Conservation (phyloP, 2,329 filamentous ascomycete species). For the Fusarium subglutinans region DNA sequence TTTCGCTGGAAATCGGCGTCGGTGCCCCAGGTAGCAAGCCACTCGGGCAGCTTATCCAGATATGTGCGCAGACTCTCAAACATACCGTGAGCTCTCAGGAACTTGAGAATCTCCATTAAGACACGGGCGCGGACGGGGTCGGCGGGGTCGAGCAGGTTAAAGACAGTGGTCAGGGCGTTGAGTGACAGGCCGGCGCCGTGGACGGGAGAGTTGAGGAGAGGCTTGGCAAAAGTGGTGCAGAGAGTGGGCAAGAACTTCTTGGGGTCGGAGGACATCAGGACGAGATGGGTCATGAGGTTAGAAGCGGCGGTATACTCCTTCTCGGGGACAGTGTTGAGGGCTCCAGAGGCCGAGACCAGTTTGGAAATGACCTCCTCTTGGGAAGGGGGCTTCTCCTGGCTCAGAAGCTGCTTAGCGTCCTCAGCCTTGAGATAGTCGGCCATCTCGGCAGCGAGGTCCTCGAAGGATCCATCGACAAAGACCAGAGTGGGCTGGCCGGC, state of each 20-base stretch:
- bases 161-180: conserved; percentile 91
- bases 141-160: conserved; percentile 86
- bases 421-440: conserved; percentile 90
- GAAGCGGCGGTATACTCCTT: conserved; percentile 97
- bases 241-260: conserved; percentile 88
- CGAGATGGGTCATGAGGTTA: conserved; percentile 94
- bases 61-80: conserved; percentile 88
- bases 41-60: conserved; percentile 81
- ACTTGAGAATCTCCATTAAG: conserved; percentile 85
- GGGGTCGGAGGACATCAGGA: conserved; percentile 84
- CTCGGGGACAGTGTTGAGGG: conserved; percentile 87
- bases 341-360: conserved; percentile 81
- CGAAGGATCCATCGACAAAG: conserved; percentile 90
- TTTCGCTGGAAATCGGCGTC: conserved; percentile 85
- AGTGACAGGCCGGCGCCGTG: conserved; percentile 89
- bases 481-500: conserved; percentile 67
- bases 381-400: conserved; percentile 70
- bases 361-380: conserved; percentile 91
- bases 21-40: conserved; percentile 85
- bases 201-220: conserved; percentile 83
- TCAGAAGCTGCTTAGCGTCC: conserved; percentile 78
- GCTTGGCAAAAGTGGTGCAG: conserved; percentile 88
- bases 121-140: conserved; percentile 89
- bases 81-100: conserved; percentile 77
- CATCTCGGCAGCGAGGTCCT: conserved; percentile 93